A percentile compares a stretch with the other conserved stretches of the same genome.
Evolutionary conservation across 768 basidiomycete species (phyloP).

Genomic region (Hypsizygus marmoreus): DNA sequence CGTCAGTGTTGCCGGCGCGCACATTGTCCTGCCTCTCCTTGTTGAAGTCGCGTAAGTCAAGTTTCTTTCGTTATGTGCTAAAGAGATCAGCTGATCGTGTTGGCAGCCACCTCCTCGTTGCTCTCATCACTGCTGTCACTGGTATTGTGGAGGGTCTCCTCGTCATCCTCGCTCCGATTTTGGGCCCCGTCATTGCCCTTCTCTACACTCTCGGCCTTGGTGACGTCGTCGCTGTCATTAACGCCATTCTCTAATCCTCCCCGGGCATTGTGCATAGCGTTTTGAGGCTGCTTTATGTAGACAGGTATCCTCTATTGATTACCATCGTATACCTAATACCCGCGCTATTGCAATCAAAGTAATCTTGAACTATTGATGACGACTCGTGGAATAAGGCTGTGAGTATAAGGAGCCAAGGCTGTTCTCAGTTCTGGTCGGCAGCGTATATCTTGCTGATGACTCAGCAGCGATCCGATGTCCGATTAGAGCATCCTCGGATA

Average conservation of each 20-base stretch:
- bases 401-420: too few species aligned
- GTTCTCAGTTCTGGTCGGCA: too few species aligned
- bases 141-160: constrained; percentile 8
- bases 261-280: too few species aligned
- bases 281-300: too few species aligned
- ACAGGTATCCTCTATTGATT: too few species aligned
- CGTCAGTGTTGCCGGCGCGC: background rate
- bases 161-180: constrained; percentile 4
- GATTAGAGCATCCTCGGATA: too few species aligned
- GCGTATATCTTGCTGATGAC: too few species aligned
- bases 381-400: too few species aligned
- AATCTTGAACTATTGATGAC: too few species aligned
- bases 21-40: background rate
- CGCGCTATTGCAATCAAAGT: background rate
- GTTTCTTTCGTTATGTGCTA: background rate
- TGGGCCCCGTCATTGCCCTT: constrained; percentile 4
- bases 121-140: constrained; percentile 5
- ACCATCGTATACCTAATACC: background rate
- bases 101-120: constrained; percentile 7
- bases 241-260: background rate
- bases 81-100: background rate
- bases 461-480: constrained; percentile 13
- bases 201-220: constrained; percentile 1
- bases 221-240: constrained; percentile 6
- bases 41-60: constrained; percentile 1